Evolutionary conservation across 441 rosid genomes (phyloP), one percentile per base, ranked within the genome.

Genomic region (Populus trichocarpa): DNA sequence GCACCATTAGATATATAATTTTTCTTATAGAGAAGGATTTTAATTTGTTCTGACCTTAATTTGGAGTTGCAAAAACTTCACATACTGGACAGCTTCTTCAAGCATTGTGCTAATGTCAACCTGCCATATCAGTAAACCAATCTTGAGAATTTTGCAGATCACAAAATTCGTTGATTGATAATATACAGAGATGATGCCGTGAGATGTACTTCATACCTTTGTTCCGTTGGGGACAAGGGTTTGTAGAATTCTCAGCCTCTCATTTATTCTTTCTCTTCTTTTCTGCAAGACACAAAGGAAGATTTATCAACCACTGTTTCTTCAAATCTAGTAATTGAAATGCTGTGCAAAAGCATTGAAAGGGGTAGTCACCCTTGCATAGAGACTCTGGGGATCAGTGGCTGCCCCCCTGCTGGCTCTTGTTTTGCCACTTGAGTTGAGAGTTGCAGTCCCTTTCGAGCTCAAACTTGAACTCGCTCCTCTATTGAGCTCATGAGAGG

Each of bases 61-160:
- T 79, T 93, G 98, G 59, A 92, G 93, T 77, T 93, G 97, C 75
- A 94, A 72, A 72, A 93, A 91, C 81, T 92, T 91, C 26, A 90
- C 93, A 74, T 92, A 92, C 6, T 84, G 88, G 33, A 88, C 94
- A 57, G 97, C 97, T 85, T 90, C 97, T 77, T 90, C 97, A 69
- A 92, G 89, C 96, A 93, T 91, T 69, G 95, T 90, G 81, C 97
- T 93, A 65, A 93, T 90, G 74, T 93, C 97, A 74, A 93, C 96
- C 91, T 89, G 86, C 57, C 77, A 80, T 77, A 23, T 72, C 59
- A 67, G 76, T 32, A 33, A 35, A 26, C 22, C 63, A 61, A 42
- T 67, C 8, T 61, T 22, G 40, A 42, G 22, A 75, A 25, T 30
- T 69, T 12, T 30, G 32, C 32, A 36, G 42, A 46, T 16, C 23